Evolutionary conservation across 768 basidiomycete species (phyloP), one percentile per base, ranked within the genome.

Genomic region (Auricularia sp.): DNA sequence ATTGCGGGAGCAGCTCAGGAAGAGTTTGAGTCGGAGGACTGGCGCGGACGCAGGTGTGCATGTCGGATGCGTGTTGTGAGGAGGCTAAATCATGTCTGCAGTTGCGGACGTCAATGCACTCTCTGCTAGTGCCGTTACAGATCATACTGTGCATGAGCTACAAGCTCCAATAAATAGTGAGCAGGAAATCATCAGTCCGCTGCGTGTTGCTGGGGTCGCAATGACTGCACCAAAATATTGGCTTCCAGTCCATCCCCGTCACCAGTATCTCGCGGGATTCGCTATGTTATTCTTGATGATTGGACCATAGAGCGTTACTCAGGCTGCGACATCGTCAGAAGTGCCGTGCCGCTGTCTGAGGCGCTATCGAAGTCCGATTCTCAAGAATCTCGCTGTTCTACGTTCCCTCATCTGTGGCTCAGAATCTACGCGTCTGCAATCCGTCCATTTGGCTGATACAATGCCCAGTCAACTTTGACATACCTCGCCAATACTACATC

Each of bases 401-500:
- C 29, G 29, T 29, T 29, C 29, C 29, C 29, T 29, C 29, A 29
- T 29, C 29, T 29, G 29, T 29, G 29, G 29, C 29, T 29, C 29
- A 29, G 29, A 29, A 29, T 29, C 29, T 29, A 29, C 29, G 29
- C 29, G 29, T 29, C 29, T 29, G 1, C 29, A 29, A 29, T 29
- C 29, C 42, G 39, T 34, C 5, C 12, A 61, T 43, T 33, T 43
- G 5, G 23, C n/a, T 33, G 47, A 62, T 35, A 62, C 12, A 12
- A 36, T 43, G 6, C 34, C 62, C 53, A 66, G 51, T 35, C 47
- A 61, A 34, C n/a, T 64, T 33, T 21, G 63, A 39, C 33, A 65
- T 21, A 53, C 84, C 83, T 29, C 81, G 94, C 62, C 85, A 92
- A 71, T 99, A 98, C 74, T 97, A 91, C 71, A 84, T 98, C 16